Conservation (phyloP, 2,329 filamentous ascomycete species). For the Alternaria brassicae region DNA sequence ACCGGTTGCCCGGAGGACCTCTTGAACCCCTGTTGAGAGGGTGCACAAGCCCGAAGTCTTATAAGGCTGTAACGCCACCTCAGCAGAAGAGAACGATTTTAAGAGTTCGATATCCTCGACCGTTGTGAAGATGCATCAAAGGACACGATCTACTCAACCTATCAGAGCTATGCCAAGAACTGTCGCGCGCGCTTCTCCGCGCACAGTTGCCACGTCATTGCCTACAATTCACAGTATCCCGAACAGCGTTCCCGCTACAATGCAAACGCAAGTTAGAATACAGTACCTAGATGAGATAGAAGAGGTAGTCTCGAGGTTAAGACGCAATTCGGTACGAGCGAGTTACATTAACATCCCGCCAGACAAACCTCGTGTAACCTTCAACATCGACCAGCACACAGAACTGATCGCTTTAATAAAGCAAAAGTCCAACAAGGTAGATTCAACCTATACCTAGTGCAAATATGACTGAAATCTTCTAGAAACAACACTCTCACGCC, state of each 20-base stretch:
- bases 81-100: not conserved
- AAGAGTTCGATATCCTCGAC: not conserved
- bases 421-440: not conserved
- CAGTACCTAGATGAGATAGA: not conserved
- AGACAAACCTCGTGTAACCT: not conserved
- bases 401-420: not conserved
- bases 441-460: not conserved
- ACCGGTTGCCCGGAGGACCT: not conserved
- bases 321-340: not conserved
- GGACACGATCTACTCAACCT: not conserved
- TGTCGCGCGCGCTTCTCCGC: not conserved
- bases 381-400: not conserved
- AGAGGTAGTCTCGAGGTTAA: not conserved
- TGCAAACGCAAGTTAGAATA: not conserved
- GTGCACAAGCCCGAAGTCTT: not conserved
- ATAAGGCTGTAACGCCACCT: not conserved
- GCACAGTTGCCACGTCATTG: not conserved
- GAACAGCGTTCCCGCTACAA: not conserved
- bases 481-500: not conserved
- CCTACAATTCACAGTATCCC: not conserved
- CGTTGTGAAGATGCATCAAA: not conserved
- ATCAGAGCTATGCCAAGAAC: not conserved
- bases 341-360: not conserved
- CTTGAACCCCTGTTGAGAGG: not conserved
- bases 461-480: not conserved